These are phyloP conservation scores for Psilocybe sp. DNA, from an alignment of 768 basidiomycete genomes.

Conservation along the genomic window DNA sequence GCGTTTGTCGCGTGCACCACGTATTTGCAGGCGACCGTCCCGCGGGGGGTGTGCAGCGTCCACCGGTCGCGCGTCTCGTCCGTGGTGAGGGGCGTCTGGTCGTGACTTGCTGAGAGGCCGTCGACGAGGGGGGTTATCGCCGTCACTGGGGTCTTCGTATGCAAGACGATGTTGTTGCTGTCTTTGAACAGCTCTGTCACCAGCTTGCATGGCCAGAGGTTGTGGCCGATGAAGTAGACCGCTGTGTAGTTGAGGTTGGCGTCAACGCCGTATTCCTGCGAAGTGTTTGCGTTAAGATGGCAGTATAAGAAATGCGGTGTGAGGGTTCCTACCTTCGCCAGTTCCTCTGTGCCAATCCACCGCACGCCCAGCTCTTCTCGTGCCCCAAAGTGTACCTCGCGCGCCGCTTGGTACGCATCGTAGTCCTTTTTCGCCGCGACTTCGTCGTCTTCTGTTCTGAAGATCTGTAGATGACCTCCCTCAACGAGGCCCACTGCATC, in stretches of 20 bases:
- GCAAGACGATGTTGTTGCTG: slow-evolving; percentile 46
- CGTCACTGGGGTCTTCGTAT: slow-evolving; percentile 73
- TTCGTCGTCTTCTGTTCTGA: slow-evolving; percentile 46
- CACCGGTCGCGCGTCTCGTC: slow-evolving; percentile 34
- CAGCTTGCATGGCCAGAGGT: slow-evolving; percentile 81
- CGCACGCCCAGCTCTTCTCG: slow-evolving; percentile 24
- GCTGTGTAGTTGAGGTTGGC: slow-evolving; percentile 48
- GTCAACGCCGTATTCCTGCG: slow-evolving; percentile 28
- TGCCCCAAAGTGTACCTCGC: slow-evolving; percentile 33
- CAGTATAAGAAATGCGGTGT: not conserved
- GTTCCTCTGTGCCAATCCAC: slow-evolving; percentile 46
- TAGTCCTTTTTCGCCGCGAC: slow-evolving; percentile 39
- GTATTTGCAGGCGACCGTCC: slow-evolving; percentile 53
- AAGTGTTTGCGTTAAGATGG: not conserved
- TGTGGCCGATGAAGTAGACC: slow-evolving; percentile 51
- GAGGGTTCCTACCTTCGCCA: slow-evolving; percentile 39
- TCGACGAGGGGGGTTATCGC: not conserved
- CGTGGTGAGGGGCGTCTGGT: not conserved
- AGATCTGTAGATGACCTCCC: slow-evolving; percentile 49
- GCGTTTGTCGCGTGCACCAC: slow-evolving; percentile 88
- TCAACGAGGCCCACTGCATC: slow-evolving; percentile 60
- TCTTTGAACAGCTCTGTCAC: slow-evolving; percentile 61
- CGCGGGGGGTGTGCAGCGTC: slow-evolving; percentile 65
- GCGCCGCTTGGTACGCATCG: slow-evolving; percentile 50
- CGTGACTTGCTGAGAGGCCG: not conserved